phyloP scores from a whole-genome alignment of 371 early-diverging fungal species.

The Mucor velutinosus region DNA sequence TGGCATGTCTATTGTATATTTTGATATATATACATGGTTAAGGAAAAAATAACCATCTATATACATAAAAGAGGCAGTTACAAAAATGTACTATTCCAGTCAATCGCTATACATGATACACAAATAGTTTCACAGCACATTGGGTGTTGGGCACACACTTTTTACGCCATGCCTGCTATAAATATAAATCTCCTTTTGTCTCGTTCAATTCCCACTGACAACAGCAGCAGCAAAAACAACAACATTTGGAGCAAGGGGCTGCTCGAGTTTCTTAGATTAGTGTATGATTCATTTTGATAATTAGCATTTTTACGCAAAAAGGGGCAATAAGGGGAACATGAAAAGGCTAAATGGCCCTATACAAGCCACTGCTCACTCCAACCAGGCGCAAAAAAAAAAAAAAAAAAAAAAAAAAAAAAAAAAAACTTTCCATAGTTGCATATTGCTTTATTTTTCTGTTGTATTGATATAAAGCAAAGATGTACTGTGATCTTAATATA shows the following conservation, averaged over 20 bases:
- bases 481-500: slow-evolving; percentile 44
- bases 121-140: not conserved
- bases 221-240: not conserved
- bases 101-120: not conserved
- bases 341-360: not conserved
- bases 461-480: not conserved
- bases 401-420: not conserved
- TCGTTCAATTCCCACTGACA: not conserved
- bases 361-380: not conserved
- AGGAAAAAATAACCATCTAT: not conserved
- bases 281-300: not conserved
- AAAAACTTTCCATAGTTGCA: not conserved
- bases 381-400: not conserved
- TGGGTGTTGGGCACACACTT: not conserved
- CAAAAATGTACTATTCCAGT: not conserved
- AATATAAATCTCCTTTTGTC: not conserved
- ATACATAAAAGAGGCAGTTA: not conserved
- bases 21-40: not conserved
- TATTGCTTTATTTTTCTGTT: not conserved
- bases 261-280: not conserved
- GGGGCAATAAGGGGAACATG: too few species aligned
- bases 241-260: not conserved
- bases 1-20: not conserved
- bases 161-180: not conserved
- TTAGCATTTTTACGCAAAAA: not conserved